Base-by-base conservation (phyloP, 2,329 filamentous ascomycete species). In the Fusarium domesticum region DNA sequence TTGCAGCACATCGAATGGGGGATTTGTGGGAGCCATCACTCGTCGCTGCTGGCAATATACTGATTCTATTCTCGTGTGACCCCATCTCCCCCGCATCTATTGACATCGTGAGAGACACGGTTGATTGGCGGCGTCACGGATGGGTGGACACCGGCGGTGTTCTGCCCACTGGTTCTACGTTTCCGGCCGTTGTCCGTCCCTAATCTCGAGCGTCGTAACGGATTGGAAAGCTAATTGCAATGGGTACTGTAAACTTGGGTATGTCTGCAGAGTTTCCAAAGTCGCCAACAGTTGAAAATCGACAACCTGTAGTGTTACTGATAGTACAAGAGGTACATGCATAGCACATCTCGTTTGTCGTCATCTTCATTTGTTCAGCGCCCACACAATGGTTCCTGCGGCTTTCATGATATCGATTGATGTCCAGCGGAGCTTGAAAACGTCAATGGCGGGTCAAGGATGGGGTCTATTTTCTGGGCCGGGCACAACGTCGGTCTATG, bases 1-100 rank as follows among this genome's bases (percentile, higher is more conserved):
- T 56, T 45, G 38, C 35, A 51, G 43, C 42, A 41, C 50, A 49
- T 59, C 45, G 40, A 49, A 48, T 28, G 23, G 23, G 23, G 14
- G 23, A n/a, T n/a, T 8, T 12, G 23, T 8, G 51, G 48, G 43
- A 48, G 37, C 48, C 47, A 37, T 50, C 40, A 45, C 42, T 47
- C 37, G 35, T 44, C 34, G 41, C 33, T 42, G 37, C 39, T 54
- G 48, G 43, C 44, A 52, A 44, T 40, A 45, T 34, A 45, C 44
- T 56, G 52, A 49, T 50, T 52, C 42, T 58, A 45, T 59, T 58
- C 50, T 58, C 56, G 54, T 56, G 47, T 50, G 54, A 58, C 54
- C 52, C 54, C 51, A 50, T 59, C 23, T 56, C 56, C 56, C 56
- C 56, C 56, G 56, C 56, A 59, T 57, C 46, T 42, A 50, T 47